Conservation (phyloP, 148 eudicot species). For the Fagopyrum esculentum region DNA sequence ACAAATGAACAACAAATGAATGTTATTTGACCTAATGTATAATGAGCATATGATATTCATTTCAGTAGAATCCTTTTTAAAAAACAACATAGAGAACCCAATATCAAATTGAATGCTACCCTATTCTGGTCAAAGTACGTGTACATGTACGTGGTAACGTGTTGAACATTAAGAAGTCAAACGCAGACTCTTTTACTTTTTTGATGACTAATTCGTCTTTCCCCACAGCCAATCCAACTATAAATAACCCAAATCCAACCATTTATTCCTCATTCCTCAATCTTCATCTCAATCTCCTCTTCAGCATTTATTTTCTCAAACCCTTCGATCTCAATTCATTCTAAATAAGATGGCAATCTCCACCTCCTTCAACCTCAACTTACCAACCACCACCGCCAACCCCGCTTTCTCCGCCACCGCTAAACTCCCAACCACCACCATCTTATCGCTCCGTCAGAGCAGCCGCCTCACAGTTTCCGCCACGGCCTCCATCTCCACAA, state of each 20-base stretch:
- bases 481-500: neutral
- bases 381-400: neutral
- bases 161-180: neutral
- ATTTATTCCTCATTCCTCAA: neutral
- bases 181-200: neutral
- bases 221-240: neutral
- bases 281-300: neutral
- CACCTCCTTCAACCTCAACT: neutral
- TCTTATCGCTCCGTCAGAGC: neutral
- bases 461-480: neutral
- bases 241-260: neutral
- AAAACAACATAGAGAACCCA: no score
- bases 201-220: neutral
- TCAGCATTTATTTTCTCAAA: neutral
- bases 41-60: no score
- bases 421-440: neutral
- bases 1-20: no score
- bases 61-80: no score
- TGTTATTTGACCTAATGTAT: no score
- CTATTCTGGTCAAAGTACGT: no score
- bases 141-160: neutral
- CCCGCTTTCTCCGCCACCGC: neutral
- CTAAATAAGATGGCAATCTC: constrained; percentile 1
- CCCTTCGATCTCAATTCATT: neutral
- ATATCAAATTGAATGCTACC: no score